Percentiles rank a stretch among this genome's conserved stretches.
Conservation (phyloP, 805 yeast genomes). For the Candida boidinii region DNA sequence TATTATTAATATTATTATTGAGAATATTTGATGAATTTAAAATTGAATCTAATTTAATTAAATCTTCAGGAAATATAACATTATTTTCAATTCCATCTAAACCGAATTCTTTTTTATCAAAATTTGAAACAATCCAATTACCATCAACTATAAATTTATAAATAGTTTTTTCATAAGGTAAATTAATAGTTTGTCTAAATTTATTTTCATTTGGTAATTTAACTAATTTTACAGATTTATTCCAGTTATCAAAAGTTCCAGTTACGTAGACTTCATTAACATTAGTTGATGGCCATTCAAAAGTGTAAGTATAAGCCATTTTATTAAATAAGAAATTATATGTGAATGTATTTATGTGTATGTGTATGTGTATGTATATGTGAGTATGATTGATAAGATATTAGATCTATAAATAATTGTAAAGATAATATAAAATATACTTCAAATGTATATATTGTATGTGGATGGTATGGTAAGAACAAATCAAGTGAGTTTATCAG, state of each 20-base stretch:
- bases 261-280: conserved; percentile 40
- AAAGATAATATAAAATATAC: too few relatives aligned
- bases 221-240: conserved; percentile 33
- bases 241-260: conserved; percentile 55
- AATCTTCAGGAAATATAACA: conserved; percentile 29
- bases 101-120: conserved; percentile 32
- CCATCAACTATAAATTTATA: conserved; percentile 58
- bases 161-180: conserved; percentile 29
- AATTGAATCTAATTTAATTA: conserved; percentile 4
- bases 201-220: conserved; percentile 25
- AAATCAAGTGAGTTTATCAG: too few relatives aligned
- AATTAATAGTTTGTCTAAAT: conserved; percentile 35
- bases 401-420: too few relatives aligned
- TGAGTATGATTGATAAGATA: too few relatives aligned
- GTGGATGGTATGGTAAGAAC: too few relatives aligned
- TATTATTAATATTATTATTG: too few relatives aligned
- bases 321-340: too few relatives aligned
- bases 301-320: conserved; percentile 11
- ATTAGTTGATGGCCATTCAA: conserved; percentile 15
- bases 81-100: conserved; percentile 42
- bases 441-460: too few relatives aligned
- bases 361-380: background rate
- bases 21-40: background rate
- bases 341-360: background rate
- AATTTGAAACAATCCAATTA: conserved; percentile 36